Base-by-base conservation (phyloP, 441 rosid species). In the Isatis lusitanica region DNA sequence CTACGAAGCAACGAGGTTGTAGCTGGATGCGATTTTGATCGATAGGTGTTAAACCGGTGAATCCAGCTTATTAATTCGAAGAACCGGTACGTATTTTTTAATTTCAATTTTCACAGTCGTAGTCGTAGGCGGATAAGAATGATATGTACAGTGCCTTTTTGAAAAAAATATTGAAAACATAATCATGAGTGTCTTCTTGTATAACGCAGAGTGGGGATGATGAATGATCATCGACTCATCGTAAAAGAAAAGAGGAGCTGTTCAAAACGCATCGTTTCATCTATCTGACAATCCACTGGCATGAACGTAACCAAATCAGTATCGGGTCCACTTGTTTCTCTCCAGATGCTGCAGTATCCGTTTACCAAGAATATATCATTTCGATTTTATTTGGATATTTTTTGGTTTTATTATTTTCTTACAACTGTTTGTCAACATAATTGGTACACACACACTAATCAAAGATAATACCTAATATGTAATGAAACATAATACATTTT, bases 1-100 rank as follows among this genome's bases (percentile, higher is more conserved):
- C 64, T 61, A 48, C 46, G 76, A 88, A 86, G 38, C 38, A 35
- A 35, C 38, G 81, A 6, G 89, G 88, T 53, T 83, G 76, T 70
- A 86, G 90, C 80, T 85, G 93, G 88, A 84, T 83, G 71, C 78
- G 92, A 65, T 48, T 74, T 24, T 86, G 44, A 73, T 40, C 17
- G 2, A 42, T 59, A 2, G 21, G 43, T 38, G 33, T 3, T 71
- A 30, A 52, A 63, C 64, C 64, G 57, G 57, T 46, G 0, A 0
- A 55, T 0, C 15, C 73, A 11, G 60, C 17, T 73, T 65, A 42
- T n/a, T 30, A 17, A 28, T 51, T 51, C 0, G 0, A 44, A 30
- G 2, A 69, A 69, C 73, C 65, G 65, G 44, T 53, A n/a, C 0
- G 10, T 55, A 2, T 52, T 38, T 7, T 16, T 31, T 26, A 39